Evolutionary conservation across 176 grass and related monocot species (phyloP).

Genomic region (Oryza coarctata): DNA sequence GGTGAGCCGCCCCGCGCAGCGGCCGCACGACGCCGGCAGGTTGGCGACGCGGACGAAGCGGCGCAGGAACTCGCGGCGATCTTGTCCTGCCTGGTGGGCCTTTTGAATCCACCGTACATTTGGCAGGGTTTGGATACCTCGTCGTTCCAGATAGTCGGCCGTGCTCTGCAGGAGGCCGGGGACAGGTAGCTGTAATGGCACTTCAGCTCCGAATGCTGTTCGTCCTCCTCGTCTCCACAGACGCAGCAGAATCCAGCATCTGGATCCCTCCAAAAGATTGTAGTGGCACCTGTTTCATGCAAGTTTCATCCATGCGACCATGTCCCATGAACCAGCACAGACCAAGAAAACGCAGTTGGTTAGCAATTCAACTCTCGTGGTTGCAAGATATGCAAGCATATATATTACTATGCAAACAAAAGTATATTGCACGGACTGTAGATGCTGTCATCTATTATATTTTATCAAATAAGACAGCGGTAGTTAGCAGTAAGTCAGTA

Average conservation of each 20-base stretch:
- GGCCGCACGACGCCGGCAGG: not conserved
- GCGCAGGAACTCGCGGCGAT: not conserved
- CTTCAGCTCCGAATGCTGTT: conserved; percentile 9
- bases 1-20: too few relatives aligned
- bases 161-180: conserved; percentile 14
- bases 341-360: not conserved
- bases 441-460: too few relatives aligned
- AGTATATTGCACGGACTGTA: too few relatives aligned
- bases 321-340: not conserved
- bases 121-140: not conserved
- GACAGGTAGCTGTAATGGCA: conserved; percentile 37
- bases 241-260: conserved; percentile 27
- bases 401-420: too few relatives aligned
- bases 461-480: too few relatives aligned
- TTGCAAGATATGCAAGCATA: not conserved
- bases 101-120: too few relatives aligned
- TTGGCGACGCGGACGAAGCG: conserved; percentile 3
- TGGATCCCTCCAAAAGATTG: not conserved
- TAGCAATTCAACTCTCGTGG: not conserved
- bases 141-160: not conserved
- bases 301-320: not conserved
- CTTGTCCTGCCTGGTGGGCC: not conserved
- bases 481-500: too few relatives aligned
- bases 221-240: conserved; percentile 18
- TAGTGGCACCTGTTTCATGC: not conserved